Base-by-base conservation (phyloP, 768 basidiomycete species). In the Lentinula lateritia region DNA sequence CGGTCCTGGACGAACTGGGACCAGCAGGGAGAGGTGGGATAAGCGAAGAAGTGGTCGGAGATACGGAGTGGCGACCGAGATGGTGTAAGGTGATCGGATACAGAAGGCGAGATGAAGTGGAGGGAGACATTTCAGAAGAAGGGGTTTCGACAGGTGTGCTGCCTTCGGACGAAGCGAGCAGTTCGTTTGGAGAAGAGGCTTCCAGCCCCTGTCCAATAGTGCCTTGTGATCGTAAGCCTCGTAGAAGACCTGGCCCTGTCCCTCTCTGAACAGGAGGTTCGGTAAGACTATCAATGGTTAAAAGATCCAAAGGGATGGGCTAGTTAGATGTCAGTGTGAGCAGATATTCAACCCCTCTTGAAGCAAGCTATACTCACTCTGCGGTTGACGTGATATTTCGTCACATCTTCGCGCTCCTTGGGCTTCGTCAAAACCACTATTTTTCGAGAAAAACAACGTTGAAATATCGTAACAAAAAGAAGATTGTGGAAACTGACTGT, bases 301-400 rank as follows among this genome's bases (percentile, higher is more conserved):
- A 78, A 3, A 99, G 79, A 67, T 97, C 95, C 61, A 99, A 77
- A 16, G 96, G 95, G 46, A 98, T 92, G 0, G 96, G 95, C 93
- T 96, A 65, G 5, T 20, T 18, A 6, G 8, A 52, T n/a, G 55
- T 56, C n/a, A 56, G 23, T 20, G 13, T 43, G 23, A 54, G 39
- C 58, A 10, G 62, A 10, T 56, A 43, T n/a, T 32, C 48, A 20
- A 7, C 4, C 9, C 0, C 66, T 57, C 66, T 57, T 8, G 16
- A 58, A 45, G 36, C 59, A 42, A 32, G 56, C 16, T 20, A 34
- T 34, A 73, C 87, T 66, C 69, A 92, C 94, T 67, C 92, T 78
- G 68, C 90, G 83, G 70, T 89, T 90, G 65, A 95, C 90, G 55
- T 87, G 80, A 67, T 92, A 94, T 70, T 87, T 90, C 0, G 80